Base-by-base conservation (phyloP, 306 rosid species). In the Lablab purpureus region DNA sequence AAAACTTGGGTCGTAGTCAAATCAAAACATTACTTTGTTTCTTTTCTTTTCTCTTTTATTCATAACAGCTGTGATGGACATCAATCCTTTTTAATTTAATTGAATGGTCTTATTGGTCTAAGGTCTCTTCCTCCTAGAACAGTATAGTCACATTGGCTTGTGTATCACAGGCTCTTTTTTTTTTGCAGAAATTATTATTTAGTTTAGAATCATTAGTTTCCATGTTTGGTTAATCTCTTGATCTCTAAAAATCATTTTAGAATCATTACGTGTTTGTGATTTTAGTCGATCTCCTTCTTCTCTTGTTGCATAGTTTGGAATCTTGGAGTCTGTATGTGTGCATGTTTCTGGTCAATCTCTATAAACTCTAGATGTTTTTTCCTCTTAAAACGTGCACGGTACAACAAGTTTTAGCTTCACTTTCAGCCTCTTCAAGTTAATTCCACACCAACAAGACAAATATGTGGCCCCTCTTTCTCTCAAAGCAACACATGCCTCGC, bases 61-160 rank as follows among this genome's bases (percentile, higher is more conserved):
- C 36, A 37, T 56, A 87, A 77, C 86, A 89, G 89, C 89, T 83
- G 72, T 79, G 84, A 56, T 78, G 54, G 84, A 66, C 82, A 87
- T 79, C 84, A 76, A 85, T 77, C 67, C 30, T 37, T 41, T 69
- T 47, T 78, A 84, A 73, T 76, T 77, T 77, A 83, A 73, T 86
- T 76, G 46, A 66, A 11, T 62, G 76, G 81, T 67, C 34, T 74
- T 69, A 59, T 69, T 82, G 50, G 41, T 59, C 7, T 14, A 43
- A 76, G 89, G 90, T 70, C 84, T 88, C 88, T 78, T 71, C 43
- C 73, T 75, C 62, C 51, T 17, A 45, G 84, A 68, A 83, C 76
- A 76, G 71, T 79, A 79, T 70, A 79, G 58, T 83, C 10, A 50
- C 22, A 50, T 47, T 50, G 58, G 58, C 58, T n/a, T 41, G 46